Conservation (phyloP, 305 asterid genomes). For the Fraxinus sp. region DNA sequence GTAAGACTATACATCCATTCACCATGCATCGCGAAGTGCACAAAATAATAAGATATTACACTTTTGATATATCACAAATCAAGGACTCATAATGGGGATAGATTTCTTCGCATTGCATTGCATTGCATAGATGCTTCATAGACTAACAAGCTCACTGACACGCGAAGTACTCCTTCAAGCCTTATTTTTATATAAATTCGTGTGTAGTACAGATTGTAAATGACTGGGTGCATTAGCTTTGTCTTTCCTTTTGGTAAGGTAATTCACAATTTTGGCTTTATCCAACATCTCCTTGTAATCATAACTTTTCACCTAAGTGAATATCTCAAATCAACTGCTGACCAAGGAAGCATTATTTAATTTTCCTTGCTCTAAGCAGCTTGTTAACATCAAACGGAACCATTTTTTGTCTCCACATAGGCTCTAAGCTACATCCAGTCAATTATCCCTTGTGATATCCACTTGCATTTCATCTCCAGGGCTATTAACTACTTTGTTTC, state of each 20-base stretch:
- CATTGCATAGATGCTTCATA: background rate
- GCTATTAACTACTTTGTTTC: background rate
- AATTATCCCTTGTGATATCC: background rate
- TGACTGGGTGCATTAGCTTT: conserved; percentile 10
- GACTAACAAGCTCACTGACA: background rate
- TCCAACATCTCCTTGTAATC: background rate
- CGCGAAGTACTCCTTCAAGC: background rate
- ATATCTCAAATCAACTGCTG: background rate
- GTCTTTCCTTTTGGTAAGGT: conserved; percentile 12
- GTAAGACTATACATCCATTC: conserved; percentile 12
- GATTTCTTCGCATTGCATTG: conserved; percentile 4
- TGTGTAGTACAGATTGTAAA: conserved; percentile 3
- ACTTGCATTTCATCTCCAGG: background rate
- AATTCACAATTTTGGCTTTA: background rate
- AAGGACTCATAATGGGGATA: conserved; percentile 7
- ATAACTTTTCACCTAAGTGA: background rate
- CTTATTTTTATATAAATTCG: background rate
- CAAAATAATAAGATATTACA: conserved; percentile 7
- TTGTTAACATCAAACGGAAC: background rate
- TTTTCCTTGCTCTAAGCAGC: background rate
- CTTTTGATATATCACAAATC: conserved; percentile 19
- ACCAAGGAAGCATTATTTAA: background rate
- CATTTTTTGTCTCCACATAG: background rate
- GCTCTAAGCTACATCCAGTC: background rate
- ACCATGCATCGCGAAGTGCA: conserved; percentile 1